phyloP scores from a whole-genome alignment of 2,329 filamentous ascomycete species.

The Phaeomoniella chlamydospora region DNA sequence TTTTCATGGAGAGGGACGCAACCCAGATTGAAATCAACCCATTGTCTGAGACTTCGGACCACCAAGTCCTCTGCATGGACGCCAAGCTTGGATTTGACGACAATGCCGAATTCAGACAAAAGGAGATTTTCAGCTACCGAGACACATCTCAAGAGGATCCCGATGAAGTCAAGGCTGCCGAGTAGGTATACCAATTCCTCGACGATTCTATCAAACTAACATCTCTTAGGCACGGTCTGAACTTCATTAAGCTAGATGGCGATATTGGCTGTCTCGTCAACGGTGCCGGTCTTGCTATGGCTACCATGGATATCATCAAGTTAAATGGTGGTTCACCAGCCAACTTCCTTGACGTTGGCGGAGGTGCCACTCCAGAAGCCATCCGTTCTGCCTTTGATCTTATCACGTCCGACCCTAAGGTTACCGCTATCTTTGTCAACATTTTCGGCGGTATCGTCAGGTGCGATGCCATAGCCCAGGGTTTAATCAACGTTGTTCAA shows the following conservation, averaged over 20 bases:
- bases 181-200: slow-evolving; percentile 36
- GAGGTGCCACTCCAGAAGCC: slow-evolving; percentile 88
- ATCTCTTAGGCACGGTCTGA: slow-evolving; percentile 50
- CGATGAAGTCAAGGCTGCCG: slow-evolving; percentile 91
- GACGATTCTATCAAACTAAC: slow-evolving; percentile 3
- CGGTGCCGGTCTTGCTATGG: slow-evolving; percentile 97
- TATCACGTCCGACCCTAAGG: slow-evolving; percentile 96
- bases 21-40: slow-evolving; percentile 99
- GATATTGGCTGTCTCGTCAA: slow-evolving; percentile 95
- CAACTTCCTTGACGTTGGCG: slow-evolving; percentile 98
- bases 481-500: slow-evolving; percentile 88
- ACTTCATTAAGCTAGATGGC: slow-evolving; percentile 99
- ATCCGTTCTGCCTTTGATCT: slow-evolving; percentile 97
- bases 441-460: slow-evolving; percentile 98
- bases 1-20: slow-evolving; percentile 96
- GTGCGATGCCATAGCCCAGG: slow-evolving; percentile 93
- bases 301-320: slow-evolving; percentile 99
- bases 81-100: slow-evolving; percentile 98
- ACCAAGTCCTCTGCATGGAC: slow-evolving; percentile 98
- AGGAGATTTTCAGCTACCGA: slow-evolving; percentile 88
- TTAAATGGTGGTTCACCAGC: slow-evolving; percentile 90
- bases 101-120: slow-evolving; percentile 96
- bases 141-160: slow-evolving; percentile 92
- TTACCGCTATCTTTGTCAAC: slow-evolving; percentile 98
- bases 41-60: slow-evolving; percentile 92